Conservation (phyloP, 352 stramenopile species). For the Phytopythium delawarense region DNA sequence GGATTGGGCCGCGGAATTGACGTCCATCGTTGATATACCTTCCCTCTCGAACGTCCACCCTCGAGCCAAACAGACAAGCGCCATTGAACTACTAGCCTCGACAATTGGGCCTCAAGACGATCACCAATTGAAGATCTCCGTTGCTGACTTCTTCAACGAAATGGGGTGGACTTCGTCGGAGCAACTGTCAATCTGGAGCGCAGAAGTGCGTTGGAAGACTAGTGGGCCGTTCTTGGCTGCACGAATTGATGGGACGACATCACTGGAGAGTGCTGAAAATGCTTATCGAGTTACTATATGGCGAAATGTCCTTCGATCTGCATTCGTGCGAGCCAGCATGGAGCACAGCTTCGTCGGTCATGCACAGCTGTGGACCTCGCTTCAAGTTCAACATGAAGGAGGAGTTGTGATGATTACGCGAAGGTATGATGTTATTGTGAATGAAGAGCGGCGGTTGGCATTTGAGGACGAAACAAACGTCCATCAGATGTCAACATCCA, state of each 20-base stretch:
- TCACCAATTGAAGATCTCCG: neutral
- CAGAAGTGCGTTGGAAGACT: neutral
- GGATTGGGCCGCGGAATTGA: neutral
- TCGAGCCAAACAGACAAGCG: neutral
- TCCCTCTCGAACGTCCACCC: no score
- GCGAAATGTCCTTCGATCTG: neutral
- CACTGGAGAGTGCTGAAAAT: neutral
- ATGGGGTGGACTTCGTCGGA: no score
- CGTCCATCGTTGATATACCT: neutral
- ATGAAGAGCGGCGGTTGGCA: neutral
- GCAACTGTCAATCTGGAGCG: neutral
- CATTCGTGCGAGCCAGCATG: neutral
- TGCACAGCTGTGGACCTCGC: neutral
- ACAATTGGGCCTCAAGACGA: neutral
- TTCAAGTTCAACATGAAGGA: neutral
- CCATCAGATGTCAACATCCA: neutral
- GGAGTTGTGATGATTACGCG: neutral
- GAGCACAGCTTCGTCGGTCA: neutral
- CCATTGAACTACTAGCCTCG: neutral
- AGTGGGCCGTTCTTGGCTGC: neutral
- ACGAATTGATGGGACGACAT: neutral
- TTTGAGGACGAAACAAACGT: neutral
- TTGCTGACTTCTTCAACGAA: neutral
- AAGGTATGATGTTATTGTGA: neutral
- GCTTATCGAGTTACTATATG: neutral